Evolutionary conservation across 768 basidiomycete species (phyloP), one percentile per base, ranked within the genome.

Genomic region (Mycena rosella): DNA sequence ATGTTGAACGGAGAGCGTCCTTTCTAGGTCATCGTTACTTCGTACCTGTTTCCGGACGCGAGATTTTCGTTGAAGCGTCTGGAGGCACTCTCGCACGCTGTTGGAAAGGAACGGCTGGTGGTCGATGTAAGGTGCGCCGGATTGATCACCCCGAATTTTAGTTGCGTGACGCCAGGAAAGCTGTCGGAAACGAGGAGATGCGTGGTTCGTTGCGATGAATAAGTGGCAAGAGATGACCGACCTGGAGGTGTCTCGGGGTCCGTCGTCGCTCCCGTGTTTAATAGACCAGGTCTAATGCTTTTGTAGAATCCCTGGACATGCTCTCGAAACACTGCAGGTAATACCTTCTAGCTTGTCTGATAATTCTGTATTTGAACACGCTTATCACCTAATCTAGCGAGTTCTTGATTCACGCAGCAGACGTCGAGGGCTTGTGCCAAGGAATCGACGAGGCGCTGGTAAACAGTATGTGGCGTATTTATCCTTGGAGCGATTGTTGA

Each of bases 141-240:
- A 11, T 56, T 53, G 49, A 13, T 18, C 52, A 26, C 10, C 34
- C 5, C 6, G 11, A 9, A 47, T 54, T 26, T 52, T 18, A 26
- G 54, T 51, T 14, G 47, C 0, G 18, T 40, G 63, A 47, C 36
- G 49, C 36, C 70, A 10, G 24, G n/a, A 18, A 69, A 98, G 97
- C 76, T 99, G 97, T 79, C 90, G 97, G 22, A 86, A 88, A 71
- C 82, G 89, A 74, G 91, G 82, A 11, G 82, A 88, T 51, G 89
- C 82, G 68, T 99, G 98, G 98, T 84, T 95, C 36, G 93, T 99
- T 15, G 96, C 97, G 14, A 98, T 96, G 96, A 97, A 99, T 81
- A 96, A 95, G 76, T 99, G 98, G 98, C 96, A 97, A 75, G 91
- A 93, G 66, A 86, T 98, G 57, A 98, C 98, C 0, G 95, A 98